A percentile compares a stretch with the other conserved stretches of the same genome.
Conservation (phyloP, 1,284 basidiomycete species). For the Tylopilus orsonianus region DNA sequence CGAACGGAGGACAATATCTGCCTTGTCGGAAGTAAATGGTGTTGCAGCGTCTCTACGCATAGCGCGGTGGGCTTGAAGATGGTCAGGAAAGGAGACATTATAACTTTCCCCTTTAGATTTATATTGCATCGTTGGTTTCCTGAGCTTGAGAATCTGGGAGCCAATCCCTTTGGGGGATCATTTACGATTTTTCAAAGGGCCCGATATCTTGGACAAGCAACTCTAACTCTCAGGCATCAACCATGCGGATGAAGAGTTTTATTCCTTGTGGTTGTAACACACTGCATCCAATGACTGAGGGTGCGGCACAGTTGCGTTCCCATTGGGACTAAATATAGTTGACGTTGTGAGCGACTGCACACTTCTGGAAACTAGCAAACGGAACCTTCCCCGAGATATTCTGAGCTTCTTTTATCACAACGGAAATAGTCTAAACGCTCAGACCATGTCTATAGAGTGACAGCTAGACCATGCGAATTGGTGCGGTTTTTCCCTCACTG, state of each 20-base stretch:
- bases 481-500: conserved; percentile 7
- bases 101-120: conserved; percentile 5
- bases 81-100: not conserved
- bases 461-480: not conserved
- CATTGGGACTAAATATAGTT: conserved; percentile 6
- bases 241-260: not conserved
- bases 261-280: not conserved
- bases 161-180: not conserved
- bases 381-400: not conserved
- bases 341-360: not conserved
- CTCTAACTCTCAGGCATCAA: conserved; percentile 8
- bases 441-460: not conserved
- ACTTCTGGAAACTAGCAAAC: not conserved
- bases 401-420: not conserved
- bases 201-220: not conserved
- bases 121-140: conserved; percentile 5
- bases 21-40: conserved; percentile 30
- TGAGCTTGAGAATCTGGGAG: conserved; percentile 10
- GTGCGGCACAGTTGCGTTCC: too few relatives aligned
- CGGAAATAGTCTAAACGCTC: not conserved
- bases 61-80: not conserved
- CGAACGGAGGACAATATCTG: conserved; percentile 39
- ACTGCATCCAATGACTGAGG: not conserved
- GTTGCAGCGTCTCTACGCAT: conserved; percentile 27
- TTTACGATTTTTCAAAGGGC: not conserved